Evolutionary conservation across 495 filamentous ascomycete species (phyloP), one percentile per base, ranked within the genome.

Genomic region (Penicillium alfredii): DNA sequence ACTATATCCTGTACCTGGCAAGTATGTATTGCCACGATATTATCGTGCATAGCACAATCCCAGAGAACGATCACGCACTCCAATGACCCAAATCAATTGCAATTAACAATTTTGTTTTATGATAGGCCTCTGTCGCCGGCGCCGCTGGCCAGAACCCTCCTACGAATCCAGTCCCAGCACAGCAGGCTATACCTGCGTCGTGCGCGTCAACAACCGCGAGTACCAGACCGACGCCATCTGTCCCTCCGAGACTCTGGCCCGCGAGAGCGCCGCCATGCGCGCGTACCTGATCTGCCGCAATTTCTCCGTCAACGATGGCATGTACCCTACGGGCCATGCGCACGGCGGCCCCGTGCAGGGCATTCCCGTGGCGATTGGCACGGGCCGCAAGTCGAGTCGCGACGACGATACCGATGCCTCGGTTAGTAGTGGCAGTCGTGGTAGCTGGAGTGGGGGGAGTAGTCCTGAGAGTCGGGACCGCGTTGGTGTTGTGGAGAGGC

Each of bases 201-300:
- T 94, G 19, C 77, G 89, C 50, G 92, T 98, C 61, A 96, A 98
- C 66, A 89, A 90, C 52, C 81, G 92, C 56, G 86, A 95, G 64
- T 98, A 97, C 73, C 82, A 88, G 57, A 93, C 88, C 24, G 88
- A 95, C 58, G 72, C 77, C n/a, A 73, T 80, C 48, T 88, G 86
- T 68, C 79, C 81, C 55, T 82, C 78, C 41, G 82, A 90, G 45
- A 71, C 73, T 34, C 72, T 95, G 48, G 92, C 92, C 33, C 83
- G 86, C 53, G 89, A 98, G 66, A 89, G 88, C 55, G 92, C 92
- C 35, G 92, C 92, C 42, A 95, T 92, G 81, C 82, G 86, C 44
- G 92, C 92, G 41, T 98, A 94, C 65, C 84, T 94, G 71, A 90
- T 97, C 42, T 98, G 92, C 72, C 84, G 90, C 58, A 94, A 95